Percentiles rank a stretch among this genome's conserved stretches.
These are phyloP conservation scores for Malus hybrid DNA, from an alignment of 331 rosid species.

Conservation along the genomic window DNA sequence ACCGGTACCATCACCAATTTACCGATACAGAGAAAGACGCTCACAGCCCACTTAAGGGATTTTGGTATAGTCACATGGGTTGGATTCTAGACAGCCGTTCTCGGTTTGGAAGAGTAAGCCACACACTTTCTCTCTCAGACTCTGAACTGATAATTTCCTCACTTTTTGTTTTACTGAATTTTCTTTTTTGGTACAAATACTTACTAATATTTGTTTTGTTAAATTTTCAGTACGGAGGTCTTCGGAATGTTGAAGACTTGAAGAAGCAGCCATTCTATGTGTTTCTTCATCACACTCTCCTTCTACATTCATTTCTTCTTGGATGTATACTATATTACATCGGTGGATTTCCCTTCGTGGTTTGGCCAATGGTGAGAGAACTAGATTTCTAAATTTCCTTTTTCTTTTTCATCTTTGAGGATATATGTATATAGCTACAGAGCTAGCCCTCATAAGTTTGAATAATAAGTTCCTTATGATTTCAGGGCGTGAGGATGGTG, in stretches of 20 bases:
- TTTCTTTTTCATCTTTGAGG: background rate
- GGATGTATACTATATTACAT: constrained; percentile 47
- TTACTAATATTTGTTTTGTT: background rate
- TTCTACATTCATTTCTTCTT: constrained; percentile 58
- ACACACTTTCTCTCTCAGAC: background rate
- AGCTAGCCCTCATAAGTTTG: background rate
- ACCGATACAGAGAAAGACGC: constrained; percentile 78
- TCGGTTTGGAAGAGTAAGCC: constrained; percentile 36
- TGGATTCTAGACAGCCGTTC: constrained; percentile 63
- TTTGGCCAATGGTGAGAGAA: constrained; percentile 62
- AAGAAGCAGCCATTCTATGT: constrained; percentile 67
- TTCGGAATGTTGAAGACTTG: constrained; percentile 61
- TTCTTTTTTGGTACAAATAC: background rate
- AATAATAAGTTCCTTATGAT: background rate
- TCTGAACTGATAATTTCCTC: background rate
- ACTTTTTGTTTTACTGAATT: background rate
- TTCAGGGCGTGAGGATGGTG: constrained; percentile 69
- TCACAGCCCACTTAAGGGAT: constrained; percentile 81
- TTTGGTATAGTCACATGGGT: constrained; percentile 78
- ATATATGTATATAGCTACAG: background rate
- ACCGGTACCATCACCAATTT: constrained; percentile 81
- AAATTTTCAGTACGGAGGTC: constrained; percentile 53
- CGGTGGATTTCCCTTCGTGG: constrained; percentile 79
- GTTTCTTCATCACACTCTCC: constrained; percentile 51
- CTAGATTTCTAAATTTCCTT: background rate